These are phyloP conservation scores for Hydnomerulius pinastri DNA, from an alignment of 768 basidiomycete species.

Conservation along the genomic window DNA sequence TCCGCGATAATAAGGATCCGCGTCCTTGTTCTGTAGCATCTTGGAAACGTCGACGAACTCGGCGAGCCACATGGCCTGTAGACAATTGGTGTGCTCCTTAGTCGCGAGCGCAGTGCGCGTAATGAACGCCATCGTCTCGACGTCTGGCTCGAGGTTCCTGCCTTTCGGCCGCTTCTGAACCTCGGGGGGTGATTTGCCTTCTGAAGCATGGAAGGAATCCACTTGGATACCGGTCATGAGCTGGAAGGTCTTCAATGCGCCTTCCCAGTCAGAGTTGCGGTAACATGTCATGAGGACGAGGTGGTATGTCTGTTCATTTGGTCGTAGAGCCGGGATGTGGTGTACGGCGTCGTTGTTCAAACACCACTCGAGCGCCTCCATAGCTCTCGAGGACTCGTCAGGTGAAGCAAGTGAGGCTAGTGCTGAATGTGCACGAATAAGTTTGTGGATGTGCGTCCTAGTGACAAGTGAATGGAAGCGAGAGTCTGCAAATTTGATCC, in stretches of 20 bases:
- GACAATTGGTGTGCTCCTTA: constrained; percentile 49
- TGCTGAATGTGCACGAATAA: constrained; percentile 52
- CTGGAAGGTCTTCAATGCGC: constrained; percentile 58
- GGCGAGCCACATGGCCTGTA: constrained; percentile 63
- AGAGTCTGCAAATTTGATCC: constrained; percentile 21
- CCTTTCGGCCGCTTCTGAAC: constrained; percentile 45
- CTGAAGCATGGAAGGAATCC: constrained; percentile 45
- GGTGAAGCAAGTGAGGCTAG: constrained; percentile 42
- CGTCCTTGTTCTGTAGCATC: constrained; percentile 30
- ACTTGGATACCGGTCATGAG: constrained; percentile 70
- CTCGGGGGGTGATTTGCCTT: constrained; percentile 41
- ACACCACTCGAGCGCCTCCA: constrained; percentile 72
- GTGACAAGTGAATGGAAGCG: constrained; percentile 44
- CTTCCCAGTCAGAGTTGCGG: constrained; percentile 63
- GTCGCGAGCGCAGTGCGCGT: constrained; percentile 59
- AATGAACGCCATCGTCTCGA: constrained; percentile 57
- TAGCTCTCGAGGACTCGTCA: constrained; percentile 46
- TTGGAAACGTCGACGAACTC: constrained; percentile 44
- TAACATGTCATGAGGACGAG: constrained; percentile 66
- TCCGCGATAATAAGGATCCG: constrained; percentile 40
- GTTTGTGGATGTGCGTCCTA: constrained; percentile 58
- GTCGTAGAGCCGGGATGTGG: constrained; percentile 43
- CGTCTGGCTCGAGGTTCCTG: constrained; percentile 47
- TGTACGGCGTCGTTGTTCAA: constrained; percentile 51
- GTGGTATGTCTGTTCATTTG: constrained; percentile 48